Evolutionary conservation across 2,329 filamentous ascomycete species (phyloP).

Genomic region (Neoascochyta sp.): DNA sequence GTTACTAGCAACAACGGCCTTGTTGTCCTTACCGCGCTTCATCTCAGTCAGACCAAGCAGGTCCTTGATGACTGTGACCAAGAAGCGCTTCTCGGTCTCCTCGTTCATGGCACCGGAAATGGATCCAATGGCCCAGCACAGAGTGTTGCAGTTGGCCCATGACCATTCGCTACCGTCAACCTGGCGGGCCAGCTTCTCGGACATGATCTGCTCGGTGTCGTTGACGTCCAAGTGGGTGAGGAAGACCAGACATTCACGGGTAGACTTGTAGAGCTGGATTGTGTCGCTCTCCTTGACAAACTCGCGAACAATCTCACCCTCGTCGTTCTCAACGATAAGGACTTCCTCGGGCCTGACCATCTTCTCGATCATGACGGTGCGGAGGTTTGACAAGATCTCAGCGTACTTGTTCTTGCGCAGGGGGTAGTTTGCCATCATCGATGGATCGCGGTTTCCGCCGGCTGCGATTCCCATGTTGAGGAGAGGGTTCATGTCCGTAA

Average conservation of each 20-base stretch:
- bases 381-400: constrained; percentile 87
- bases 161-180: constrained; percentile 97
- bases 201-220: constrained; percentile 98
- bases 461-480: constrained; percentile 74
- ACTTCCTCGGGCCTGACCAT: constrained; percentile 99
- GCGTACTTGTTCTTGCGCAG: constrained; percentile 97
- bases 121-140: constrained; percentile 98
- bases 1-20: constrained; percentile 96
- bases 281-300: constrained; percentile 99
- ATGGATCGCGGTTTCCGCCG: constrained; percentile 80
- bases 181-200: constrained; percentile 91
- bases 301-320: constrained; percentile 97
- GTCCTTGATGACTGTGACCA: constrained; percentile 98
- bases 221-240: constrained; percentile 95
- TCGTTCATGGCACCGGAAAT: constrained; percentile 99
- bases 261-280: constrained; percentile 98
- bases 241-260: constrained; percentile 93
- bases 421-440: constrained; percentile 81
- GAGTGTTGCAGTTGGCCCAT: constrained; percentile 98
- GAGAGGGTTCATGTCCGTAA: constrained; percentile 88
- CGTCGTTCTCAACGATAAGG: constrained; percentile 97
- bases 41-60: constrained; percentile 94
- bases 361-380: constrained; percentile 99
- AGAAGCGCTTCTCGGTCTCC: constrained; percentile 96
- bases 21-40: constrained; percentile 99